These are phyloP conservation scores for Aspergillus novofumigatus DNA, from an alignment of 2,329 filamentous ascomycete species.

Conservation along the genomic window DNA sequence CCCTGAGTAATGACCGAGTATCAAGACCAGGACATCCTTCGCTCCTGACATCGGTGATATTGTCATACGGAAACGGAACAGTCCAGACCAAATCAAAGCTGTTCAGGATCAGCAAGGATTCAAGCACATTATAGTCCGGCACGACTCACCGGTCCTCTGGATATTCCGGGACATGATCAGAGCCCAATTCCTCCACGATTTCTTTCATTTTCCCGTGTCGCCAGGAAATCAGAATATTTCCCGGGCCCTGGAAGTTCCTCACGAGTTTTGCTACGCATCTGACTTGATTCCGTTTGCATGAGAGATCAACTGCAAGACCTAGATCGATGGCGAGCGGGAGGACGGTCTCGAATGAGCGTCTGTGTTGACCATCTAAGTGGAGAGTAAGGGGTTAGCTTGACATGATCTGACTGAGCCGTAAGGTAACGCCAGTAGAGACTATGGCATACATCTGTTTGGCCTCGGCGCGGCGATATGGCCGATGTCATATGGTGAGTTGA, in stretches of 20 bases:
- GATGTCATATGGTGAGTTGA: slow-evolving; percentile 21
- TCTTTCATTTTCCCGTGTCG: slow-evolving; percentile 22
- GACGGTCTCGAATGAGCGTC: slow-evolving; percentile 22
- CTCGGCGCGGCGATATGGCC: slow-evolving; percentile 26
- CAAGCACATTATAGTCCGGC: background rate
- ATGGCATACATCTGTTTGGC: slow-evolving; percentile 19
- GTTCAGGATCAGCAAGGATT: background rate
- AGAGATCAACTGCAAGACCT: slow-evolving; percentile 23
- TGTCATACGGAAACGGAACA: slow-evolving; percentile 24
- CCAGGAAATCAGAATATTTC: slow-evolving; percentile 29
- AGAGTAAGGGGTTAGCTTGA: background rate
- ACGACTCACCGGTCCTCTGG: slow-evolving; percentile 23
- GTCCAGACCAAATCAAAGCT: slow-evolving; percentile 31
- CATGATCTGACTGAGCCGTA: background rate
- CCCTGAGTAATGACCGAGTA: slow-evolving; percentile 9
- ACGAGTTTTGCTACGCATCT: slow-evolving; percentile 21
- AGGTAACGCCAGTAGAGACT: background rate
- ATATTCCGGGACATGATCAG: slow-evolving; percentile 19
- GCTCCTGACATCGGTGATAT: slow-evolving; percentile 21
- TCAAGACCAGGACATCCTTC: slow-evolving; percentile 26
- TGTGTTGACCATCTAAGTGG: slow-evolving; percentile 11
- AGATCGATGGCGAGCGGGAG: slow-evolving; percentile 25
- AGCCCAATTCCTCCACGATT: slow-evolving; percentile 19
- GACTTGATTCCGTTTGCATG: slow-evolving; percentile 21
- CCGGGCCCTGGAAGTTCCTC: slow-evolving; percentile 16